These are phyloP conservation scores for Macaranga tanarius DNA, from an alignment of 441 rosid species.

Conservation along the genomic window DNA sequence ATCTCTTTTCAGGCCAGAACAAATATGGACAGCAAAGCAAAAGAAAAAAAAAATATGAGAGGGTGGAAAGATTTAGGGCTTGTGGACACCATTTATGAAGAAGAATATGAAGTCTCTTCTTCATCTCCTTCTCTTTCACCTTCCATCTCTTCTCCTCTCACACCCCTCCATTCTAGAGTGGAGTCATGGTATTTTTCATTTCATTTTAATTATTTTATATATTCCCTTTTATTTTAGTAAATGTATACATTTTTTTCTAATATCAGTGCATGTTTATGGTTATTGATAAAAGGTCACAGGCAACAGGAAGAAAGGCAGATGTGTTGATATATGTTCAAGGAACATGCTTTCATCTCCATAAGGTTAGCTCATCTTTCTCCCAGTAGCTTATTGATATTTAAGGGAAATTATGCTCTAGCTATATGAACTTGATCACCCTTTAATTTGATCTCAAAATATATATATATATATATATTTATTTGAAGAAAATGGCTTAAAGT, in stretches of 20 bases:
- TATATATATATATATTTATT: too few relatives aligned
- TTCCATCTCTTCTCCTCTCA: slow-evolving; percentile 35
- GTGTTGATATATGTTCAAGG: slow-evolving; percentile 61
- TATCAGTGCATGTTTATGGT: background rate
- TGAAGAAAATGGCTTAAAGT: too few relatives aligned
- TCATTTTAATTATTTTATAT: background rate
- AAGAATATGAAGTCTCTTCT: slow-evolving; percentile 48
- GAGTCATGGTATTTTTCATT: slow-evolving; percentile 48
- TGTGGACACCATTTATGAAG: slow-evolving; percentile 82
- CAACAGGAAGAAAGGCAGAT: slow-evolving; percentile 45
- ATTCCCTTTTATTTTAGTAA: background rate
- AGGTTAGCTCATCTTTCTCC: slow-evolving; percentile 38
- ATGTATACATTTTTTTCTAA: too few relatives aligned
- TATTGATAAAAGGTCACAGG: slow-evolving; percentile 46
- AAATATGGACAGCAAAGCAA: background rate
- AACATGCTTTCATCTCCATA: slow-evolving; percentile 66
- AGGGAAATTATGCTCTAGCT: background rate
- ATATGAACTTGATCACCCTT: too few relatives aligned
- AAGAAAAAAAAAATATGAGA: slow-evolving; percentile 35
- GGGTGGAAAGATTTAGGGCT: slow-evolving; percentile 55
- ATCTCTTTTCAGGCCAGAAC: too few relatives aligned
- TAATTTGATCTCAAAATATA: too few relatives aligned
- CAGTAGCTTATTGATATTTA: too few relatives aligned
- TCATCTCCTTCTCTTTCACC: slow-evolving; percentile 38
- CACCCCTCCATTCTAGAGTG: slow-evolving; percentile 47